Evolutionary conservation across 306 rosid species (phyloP), one percentile per base, ranked within the genome.

Genomic region (Erythrophleum fordii): DNA sequence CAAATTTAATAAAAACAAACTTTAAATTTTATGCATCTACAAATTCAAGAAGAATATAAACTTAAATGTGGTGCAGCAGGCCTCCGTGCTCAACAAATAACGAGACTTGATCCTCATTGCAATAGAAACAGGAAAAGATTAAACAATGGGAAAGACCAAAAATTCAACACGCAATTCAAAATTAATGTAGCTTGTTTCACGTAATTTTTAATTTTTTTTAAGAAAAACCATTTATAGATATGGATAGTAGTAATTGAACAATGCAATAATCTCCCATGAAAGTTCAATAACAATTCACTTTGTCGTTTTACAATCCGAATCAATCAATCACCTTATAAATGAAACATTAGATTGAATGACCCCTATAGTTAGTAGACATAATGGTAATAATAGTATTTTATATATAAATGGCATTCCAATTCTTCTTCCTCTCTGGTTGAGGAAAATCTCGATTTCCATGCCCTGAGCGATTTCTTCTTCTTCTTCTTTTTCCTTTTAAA

Each of bases 301-400:
- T 73, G 84, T 86, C 86, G 77, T 87, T 87, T 82, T 87, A 87
- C 89, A 89, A 75, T 44, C 83, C 46, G 85, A 84, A 82, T 67
- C 85, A 79, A 65, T 83, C 92, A 76, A 84, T 77, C 85, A 73
- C 71, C 84, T 70, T 80, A 83, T 66, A 77, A 83, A 77, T 20
- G 76, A 81, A 74, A 85, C 62, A 82, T 55, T 64, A 64, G 91
- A 82, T 71, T 84, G 87, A 87, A 79, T 82, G 80, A 84, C 77
- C 84, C 87, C 80, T 80, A 51, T 69, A 85, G 86, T 86, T 81
- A 79, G 87, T 84, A 80, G 83, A 82, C 74, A 84, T 62, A 85
- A 14, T 64, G 61, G 75, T 48, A 73, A 55, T 41, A 26, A n/a
- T n/a, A n/a, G 56, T 61, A 81, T 83, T 70, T 60, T 45, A 65